phyloP scores from a whole-genome alignment of 306 rosid species.

The Prosopis cineraria region DNA sequence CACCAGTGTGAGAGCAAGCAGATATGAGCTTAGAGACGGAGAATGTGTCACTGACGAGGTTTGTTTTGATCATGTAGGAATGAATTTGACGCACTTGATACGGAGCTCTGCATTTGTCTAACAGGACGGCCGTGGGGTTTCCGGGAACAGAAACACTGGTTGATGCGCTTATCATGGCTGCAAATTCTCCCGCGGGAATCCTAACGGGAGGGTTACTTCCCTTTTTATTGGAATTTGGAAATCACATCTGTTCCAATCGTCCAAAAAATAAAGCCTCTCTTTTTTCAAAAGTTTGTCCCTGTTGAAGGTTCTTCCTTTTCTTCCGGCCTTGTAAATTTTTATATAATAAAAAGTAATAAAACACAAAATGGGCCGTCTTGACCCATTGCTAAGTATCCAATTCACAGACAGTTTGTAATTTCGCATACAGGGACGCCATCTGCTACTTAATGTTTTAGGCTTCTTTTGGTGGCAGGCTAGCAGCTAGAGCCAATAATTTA shows the following conservation, averaged over 20 bases:
- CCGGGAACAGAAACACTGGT: neutral
- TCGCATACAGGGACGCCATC: no score
- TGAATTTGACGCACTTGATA: constrained; percentile 53
- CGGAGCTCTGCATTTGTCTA: constrained; percentile 49
- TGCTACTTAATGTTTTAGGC: no score
- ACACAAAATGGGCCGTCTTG: neutral
- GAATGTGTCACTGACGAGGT: constrained; percentile 42
- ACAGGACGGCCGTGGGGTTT: constrained; percentile 31
- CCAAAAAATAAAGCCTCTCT: no score
- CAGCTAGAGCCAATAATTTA: no score
- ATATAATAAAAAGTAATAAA: neutral
- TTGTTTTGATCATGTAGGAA: constrained; percentile 56
- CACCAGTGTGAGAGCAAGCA: constrained; percentile 24
- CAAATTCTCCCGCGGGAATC: neutral
- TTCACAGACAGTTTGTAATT: no score
- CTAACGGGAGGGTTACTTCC: neutral
- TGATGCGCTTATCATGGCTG: constrained; percentile 35
- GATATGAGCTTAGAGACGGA: constrained; percentile 41
- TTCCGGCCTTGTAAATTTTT: neutral
- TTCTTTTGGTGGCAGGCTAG: no score
- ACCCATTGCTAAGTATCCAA: neutral
- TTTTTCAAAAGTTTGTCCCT: no score
- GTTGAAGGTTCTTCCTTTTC: neutral
- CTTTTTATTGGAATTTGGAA: no score
- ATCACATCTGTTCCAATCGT: no score